These are phyloP conservation scores for Umbelopsis isabellina DNA, from an alignment of 192 early-diverging fungal genomes.

Conservation along the genomic window DNA sequence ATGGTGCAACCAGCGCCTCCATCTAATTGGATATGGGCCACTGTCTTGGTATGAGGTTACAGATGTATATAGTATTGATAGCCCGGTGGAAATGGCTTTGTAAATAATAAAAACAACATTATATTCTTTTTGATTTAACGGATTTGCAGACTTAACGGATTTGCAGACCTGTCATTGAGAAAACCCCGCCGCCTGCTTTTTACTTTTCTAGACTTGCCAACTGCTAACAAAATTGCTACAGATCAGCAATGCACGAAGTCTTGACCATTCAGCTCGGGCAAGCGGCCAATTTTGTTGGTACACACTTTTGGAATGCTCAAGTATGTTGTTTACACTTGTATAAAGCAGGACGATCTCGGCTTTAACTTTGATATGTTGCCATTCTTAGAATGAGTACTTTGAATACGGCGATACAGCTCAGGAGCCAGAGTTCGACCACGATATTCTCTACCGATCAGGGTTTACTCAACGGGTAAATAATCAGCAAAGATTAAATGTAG, in stretches of 20 bases:
- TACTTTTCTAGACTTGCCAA: no score
- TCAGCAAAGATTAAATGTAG: no score
- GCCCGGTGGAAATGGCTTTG: neutral
- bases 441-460: constrained; percentile 61
- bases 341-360: neutral
- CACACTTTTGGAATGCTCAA: constrained; percentile 94
- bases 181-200: no score
- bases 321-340: constrained; percentile 38
- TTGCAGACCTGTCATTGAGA: no score
- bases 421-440: constrained; percentile 56
- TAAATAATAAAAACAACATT: neutral
- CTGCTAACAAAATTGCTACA: no score
- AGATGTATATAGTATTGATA: neutral
- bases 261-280: constrained; percentile 94
- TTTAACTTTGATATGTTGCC: constrained; percentile 25
- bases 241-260: constrained; percentile 74
- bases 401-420: constrained; percentile 41
- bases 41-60: neutral
- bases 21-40: constrained; percentile 6
- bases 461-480: constrained; percentile 42
- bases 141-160: no score
- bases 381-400: constrained; percentile 53
- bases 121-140: no score
- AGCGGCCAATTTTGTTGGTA: constrained; percentile 82
- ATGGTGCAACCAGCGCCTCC: neutral